These are phyloP conservation scores for Leccinum pellstonianum DNA, from an alignment of 768 basidiomycete genomes.

Conservation along the genomic window DNA sequence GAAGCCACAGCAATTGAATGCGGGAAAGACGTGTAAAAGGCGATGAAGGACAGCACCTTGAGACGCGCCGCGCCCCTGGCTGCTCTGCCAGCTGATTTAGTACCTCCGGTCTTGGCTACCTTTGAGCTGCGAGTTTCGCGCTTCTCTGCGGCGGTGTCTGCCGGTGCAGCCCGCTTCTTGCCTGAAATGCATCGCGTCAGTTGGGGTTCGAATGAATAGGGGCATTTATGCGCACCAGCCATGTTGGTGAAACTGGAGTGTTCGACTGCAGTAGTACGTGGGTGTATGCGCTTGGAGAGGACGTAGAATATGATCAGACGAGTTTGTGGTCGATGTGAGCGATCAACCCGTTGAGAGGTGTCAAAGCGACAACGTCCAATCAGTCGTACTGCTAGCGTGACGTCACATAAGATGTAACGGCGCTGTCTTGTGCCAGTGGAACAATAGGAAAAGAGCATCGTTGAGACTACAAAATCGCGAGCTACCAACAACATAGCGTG, in stretches of 20 bases:
- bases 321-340: conserved; percentile 11
- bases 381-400: conserved; percentile 25
- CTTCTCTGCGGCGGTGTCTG: conserved; percentile 27
- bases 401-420: conserved; percentile 33
- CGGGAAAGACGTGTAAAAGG: background rate
- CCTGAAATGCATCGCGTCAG: conserved; percentile 24
- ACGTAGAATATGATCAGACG: background rate
- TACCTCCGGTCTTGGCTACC: conserved; percentile 45
- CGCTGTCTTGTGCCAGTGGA: conserved; percentile 14
- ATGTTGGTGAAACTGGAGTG: conserved; percentile 13
- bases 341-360: conserved; percentile 2
- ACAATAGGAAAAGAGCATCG: conserved; percentile 23
- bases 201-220: conserved; percentile 16
- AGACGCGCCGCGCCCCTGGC: conserved; percentile 41
- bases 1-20: conserved; percentile 2
- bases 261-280: background rate
- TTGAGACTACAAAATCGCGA: conserved; percentile 28
- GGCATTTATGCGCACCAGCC: conserved; percentile 28
- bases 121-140: conserved; percentile 49
- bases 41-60: conserved; percentile 40
- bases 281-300: background rate
- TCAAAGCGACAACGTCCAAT: conserved; percentile 29
- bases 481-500: conserved; percentile 20
- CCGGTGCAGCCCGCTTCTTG: conserved; percentile 48
- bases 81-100: conserved; percentile 31